Evolutionary conservation across 78 protist species (phyloP).

Genomic region (Pigoraptor vietnamica): DNA sequence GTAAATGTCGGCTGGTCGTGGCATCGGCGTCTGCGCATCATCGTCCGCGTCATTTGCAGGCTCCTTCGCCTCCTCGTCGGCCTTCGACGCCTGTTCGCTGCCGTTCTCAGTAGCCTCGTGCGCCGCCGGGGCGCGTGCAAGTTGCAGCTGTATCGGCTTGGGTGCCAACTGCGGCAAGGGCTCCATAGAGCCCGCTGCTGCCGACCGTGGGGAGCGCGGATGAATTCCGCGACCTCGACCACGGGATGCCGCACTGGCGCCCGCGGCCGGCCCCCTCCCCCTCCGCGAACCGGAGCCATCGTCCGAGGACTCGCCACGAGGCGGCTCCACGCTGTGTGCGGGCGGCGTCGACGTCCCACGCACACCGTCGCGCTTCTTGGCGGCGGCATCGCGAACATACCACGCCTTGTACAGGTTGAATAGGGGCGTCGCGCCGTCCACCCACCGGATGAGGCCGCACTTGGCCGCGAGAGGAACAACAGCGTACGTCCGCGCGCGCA

Average conservation of each 20-base stretch:
- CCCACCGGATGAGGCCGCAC: conserved; percentile 88
- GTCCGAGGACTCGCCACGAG: too few relatives aligned
- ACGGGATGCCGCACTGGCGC: neutral
- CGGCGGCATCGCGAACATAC: neutral
- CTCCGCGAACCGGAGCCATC: too few relatives aligned
- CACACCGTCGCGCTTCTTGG: neutral
- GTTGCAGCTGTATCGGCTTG: neutral
- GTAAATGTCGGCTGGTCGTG: neutral
- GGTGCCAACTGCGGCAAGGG: too few relatives aligned
- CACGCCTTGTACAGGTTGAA: conserved; percentile 50
- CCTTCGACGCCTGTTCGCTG: neutral
- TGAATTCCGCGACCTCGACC: neutral
- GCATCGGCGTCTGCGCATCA: neutral
- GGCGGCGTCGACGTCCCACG: neutral
- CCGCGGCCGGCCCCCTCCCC: neutral
- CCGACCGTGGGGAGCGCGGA: neutral
- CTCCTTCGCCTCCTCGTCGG: neutral
- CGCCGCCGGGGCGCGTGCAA: neutral
- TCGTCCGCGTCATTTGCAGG: neutral
- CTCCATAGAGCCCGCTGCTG: too few relatives aligned
- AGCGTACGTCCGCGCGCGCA: conserved; percentile 61
- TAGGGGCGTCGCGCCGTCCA: conserved; percentile 67
- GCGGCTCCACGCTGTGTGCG: neutral
- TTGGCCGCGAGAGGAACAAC: conserved; percentile 75
- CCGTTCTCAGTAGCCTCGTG: neutral